Percentiles rank a stretch among this genome's conserved stretches.
Conservation (phyloP, 495 filamentous ascomycete genomes). For the Aspergillus biplanus region DNA sequence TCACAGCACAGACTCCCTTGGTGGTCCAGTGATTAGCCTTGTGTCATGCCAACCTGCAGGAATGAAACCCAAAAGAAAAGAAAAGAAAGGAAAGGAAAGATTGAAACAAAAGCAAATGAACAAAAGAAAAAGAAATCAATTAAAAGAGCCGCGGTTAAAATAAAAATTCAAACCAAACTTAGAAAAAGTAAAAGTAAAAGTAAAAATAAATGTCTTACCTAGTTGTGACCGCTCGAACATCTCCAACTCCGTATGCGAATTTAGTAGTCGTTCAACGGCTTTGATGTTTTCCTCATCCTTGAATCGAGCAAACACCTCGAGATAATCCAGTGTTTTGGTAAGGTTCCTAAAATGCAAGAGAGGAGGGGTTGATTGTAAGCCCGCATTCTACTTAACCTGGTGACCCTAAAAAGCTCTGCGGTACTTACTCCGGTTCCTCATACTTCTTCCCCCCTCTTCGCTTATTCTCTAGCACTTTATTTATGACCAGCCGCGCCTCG, state of each 20-base stretch:
- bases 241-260: conserved; percentile 74
- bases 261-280: conserved; percentile 82
- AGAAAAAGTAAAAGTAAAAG: conserved; percentile 9
- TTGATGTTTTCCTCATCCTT: conserved; percentile 93
- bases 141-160: conserved; percentile 8
- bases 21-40: background rate
- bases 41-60: background rate
- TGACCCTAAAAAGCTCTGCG: background rate
- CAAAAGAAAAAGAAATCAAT: conserved; percentile 14
- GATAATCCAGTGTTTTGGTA: conserved; percentile 84
- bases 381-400: background rate
- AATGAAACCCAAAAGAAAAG: conserved; percentile 5
- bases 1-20: conserved; percentile 89
- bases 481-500: conserved; percentile 89
- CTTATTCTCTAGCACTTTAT: conserved; percentile 75
- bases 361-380: conserved; percentile 9
- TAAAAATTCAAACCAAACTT: conserved; percentile 1
- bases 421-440: conserved; percentile 54
- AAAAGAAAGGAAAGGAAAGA: conserved; percentile 5
- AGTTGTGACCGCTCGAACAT: conserved; percentile 93
- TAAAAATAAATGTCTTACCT: conserved; percentile 57
- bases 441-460: conserved; percentile 50
- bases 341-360: conserved; percentile 52
- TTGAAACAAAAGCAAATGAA: conserved; percentile 13
- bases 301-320: conserved; percentile 92